phyloP scores from a whole-genome alignment of 1,139 yeast species.

The Taphrina pruni region DNA sequence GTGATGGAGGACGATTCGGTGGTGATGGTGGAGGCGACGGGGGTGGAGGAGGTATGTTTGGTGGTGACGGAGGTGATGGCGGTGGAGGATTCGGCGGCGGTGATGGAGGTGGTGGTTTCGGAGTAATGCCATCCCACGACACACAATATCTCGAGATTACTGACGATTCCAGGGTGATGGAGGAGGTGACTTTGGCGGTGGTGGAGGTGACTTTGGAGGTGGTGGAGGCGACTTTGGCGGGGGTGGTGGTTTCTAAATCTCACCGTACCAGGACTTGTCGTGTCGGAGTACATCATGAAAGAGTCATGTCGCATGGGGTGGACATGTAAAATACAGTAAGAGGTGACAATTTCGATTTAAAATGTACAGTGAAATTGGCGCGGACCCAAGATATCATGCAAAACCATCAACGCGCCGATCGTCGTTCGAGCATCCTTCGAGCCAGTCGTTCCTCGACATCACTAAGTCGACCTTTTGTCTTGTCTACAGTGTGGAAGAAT shows the following conservation, averaged over 20 bases:
- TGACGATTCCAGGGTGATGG: neutral
- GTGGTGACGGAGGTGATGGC: conserved; percentile 27
- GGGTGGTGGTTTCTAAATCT: conserved; percentile 19
- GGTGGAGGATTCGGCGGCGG: conserved; percentile 27
- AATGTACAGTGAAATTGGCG: neutral
- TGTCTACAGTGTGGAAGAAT: conserved; percentile 6
- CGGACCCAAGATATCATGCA: neutral
- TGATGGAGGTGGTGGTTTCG: conserved; percentile 25
- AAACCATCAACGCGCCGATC: neutral
- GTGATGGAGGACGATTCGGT: conserved; percentile 17
- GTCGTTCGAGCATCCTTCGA: conserved; percentile 7
- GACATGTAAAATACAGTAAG: neutral
- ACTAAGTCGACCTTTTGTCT: conserved; percentile 3
- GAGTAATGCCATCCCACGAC: neutral
- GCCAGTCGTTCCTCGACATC: conserved; percentile 15
- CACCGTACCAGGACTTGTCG: too few relatives aligned
- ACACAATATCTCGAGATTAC: neutral
- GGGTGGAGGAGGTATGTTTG: conserved; percentile 16
- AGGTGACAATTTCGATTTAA: neutral
- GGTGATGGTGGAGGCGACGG: conserved; percentile 22
- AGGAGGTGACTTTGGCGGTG: conserved; percentile 26
- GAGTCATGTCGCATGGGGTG: neutral
- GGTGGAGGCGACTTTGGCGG: conserved; percentile 3
- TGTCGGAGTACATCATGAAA: too few relatives aligned
- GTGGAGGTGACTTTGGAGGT: conserved; percentile 24